These are phyloP conservation scores for Hyaloscypha variabilis DNA, from an alignment of 495 filamentous ascomycete genomes.

Conservation along the genomic window DNA sequence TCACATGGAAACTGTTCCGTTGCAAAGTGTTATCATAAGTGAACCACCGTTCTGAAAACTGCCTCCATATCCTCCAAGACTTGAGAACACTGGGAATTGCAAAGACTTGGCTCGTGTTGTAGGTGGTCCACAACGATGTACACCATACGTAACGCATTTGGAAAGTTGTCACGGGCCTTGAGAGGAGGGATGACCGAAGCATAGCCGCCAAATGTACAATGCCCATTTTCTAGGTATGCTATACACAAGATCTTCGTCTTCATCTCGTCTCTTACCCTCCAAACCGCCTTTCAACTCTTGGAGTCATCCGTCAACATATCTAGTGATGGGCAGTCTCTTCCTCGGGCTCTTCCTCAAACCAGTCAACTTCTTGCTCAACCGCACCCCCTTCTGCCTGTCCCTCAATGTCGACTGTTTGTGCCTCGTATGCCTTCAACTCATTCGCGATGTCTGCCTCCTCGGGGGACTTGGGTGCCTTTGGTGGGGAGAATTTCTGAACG, in stretches of 20 bases:
- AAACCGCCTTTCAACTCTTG: neutral
- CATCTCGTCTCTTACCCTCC: neutral
- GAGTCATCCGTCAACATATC: conserved; percentile 4
- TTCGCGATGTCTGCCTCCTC: conserved; percentile 90
- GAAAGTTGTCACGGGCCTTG: neutral
- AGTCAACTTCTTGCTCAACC: conserved; percentile 63
- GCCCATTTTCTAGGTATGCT: conserved; percentile 24
- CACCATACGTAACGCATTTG: neutral
- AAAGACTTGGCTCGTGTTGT: neutral
- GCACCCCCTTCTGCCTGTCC: conserved; percentile 65
- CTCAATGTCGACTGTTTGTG: conserved; percentile 91
- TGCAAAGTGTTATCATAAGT: too few relatives aligned
- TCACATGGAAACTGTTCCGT: too few relatives aligned
- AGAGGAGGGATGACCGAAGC: neutral
- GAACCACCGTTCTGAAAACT: too few relatives aligned
- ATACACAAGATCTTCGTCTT: conserved; percentile 11
- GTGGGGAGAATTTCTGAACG: conserved; percentile 83
- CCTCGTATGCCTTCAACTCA: conserved; percentile 91
- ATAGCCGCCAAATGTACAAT: conserved; percentile 15
- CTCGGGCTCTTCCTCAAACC: conserved; percentile 68
- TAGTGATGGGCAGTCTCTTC: conserved; percentile 39
- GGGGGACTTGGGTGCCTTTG: conserved; percentile 80
- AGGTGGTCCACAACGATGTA: neutral
- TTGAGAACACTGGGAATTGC: neutral
- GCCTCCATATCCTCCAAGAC: too few relatives aligned